These are phyloP conservation scores for Microstroma glucosiphilum DNA, from an alignment of 1,284 basidiomycete genomes.

Conservation along the genomic window DNA sequence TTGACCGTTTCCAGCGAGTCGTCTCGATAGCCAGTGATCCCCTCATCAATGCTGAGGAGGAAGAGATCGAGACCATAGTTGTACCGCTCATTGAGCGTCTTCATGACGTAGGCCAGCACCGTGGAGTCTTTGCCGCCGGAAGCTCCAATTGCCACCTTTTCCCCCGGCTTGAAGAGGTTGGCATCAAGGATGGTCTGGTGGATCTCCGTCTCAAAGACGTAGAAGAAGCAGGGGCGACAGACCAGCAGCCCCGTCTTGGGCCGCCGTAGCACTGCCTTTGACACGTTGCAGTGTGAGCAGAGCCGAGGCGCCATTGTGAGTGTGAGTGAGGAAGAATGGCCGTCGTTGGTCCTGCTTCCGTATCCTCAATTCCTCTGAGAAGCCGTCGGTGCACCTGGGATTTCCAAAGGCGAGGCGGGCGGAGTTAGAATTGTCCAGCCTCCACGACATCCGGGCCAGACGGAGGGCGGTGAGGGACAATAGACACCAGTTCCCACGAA, in stretches of 20 bases:
- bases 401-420: background rate
- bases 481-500: no score
- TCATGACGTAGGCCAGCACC: constrained; percentile 94
- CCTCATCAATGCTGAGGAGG: constrained; percentile 94
- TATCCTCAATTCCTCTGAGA: no score
- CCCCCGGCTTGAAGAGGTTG: constrained; percentile 76
- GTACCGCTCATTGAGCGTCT: constrained; percentile 86
- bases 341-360: no score
- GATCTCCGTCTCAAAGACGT: constrained; percentile 95
- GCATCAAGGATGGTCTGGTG: constrained; percentile 79
- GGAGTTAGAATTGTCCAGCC: background rate
- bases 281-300: constrained; percentile 68
- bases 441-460: no score
- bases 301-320: constrained; percentile 61
- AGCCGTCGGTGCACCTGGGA: background rate
- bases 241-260: constrained; percentile 97
- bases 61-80: constrained; percentile 85
- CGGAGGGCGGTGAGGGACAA: no score
- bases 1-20: constrained; percentile 98
- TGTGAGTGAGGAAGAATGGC: no score
- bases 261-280: constrained; percentile 80
- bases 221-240: constrained; percentile 90
- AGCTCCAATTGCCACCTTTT: constrained; percentile 92
- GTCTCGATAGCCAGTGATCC: constrained; percentile 95
- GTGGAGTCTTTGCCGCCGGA: constrained; percentile 99